Evolutionary conservation across 2,329 filamentous ascomycete genomes (phyloP).

Genomic region (Alternaria burnsii): DNA sequence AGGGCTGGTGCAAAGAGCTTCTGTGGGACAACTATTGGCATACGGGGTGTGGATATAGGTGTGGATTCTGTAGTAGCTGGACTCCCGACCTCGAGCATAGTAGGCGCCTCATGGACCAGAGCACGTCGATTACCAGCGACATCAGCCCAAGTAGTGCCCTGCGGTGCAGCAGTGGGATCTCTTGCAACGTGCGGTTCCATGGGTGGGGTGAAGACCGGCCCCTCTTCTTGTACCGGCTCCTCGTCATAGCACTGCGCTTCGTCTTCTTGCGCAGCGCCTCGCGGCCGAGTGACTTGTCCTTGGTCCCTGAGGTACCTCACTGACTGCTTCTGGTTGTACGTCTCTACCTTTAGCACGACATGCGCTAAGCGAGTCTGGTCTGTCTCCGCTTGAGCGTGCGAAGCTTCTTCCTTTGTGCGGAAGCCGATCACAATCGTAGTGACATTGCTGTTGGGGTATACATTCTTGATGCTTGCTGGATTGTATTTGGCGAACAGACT

Average conservation of each 20-base stretch:
- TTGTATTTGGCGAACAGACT: conserved; percentile 17
- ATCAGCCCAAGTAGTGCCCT: conserved; percentile 18
- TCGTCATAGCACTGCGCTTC: background rate
- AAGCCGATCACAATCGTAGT: conserved; percentile 29
- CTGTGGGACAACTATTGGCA: background rate
- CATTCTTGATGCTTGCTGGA: conserved; percentile 25
- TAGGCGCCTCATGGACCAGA: background rate
- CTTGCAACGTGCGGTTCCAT: background rate
- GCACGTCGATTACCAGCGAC: conserved; percentile 8
- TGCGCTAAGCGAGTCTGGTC: conserved; percentile 20
- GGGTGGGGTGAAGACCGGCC: background rate
- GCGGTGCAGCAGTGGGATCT: background rate
- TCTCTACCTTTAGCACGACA: conserved; percentile 25
- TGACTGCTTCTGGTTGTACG: conserved; percentile 24
- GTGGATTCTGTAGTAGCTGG: background rate
- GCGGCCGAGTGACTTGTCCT: conserved; percentile 1
- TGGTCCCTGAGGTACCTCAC: conserved; percentile 14
- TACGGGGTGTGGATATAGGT: background rate
- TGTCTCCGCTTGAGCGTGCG: conserved; percentile 15
- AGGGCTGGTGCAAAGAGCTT: background rate
- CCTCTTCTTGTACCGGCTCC: background rate
- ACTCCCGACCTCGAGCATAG: background rate
- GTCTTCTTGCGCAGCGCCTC: background rate
- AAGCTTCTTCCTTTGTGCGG: conserved; percentile 14
- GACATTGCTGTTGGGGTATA: conserved; percentile 23